Evolutionary conservation across 2,329 filamentous ascomycete species (phyloP), one percentile per base, ranked within the genome.

Genomic region (Microcyclospora tardicrescens): DNA sequence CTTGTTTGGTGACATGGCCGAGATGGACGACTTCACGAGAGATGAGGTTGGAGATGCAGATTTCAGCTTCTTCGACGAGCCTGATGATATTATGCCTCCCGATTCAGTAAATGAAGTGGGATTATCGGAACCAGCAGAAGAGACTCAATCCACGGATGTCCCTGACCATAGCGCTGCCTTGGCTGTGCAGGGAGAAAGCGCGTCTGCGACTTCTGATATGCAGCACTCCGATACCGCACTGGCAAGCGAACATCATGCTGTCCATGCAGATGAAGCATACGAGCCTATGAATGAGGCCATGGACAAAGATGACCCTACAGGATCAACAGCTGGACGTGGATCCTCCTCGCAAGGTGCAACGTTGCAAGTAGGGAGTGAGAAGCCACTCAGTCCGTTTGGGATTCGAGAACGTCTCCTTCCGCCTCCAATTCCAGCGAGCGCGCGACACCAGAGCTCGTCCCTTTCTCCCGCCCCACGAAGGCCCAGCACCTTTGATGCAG

Each of bases 1-100:
- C 49, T 63, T 84, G 5, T 83, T 84, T 52, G 78, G 72, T 15
- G 81, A 84, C 31, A 37, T 47, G 35, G 37, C 36, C 14, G 79
- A 83, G 39, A 67, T 82, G 47, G 77, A 77, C 10, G 19, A 24
- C 19, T 84, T 84, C 59, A 77, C 71, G n/a, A 73, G 77, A n/a
- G 72, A 75, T 45, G 74, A 65, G n/a, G 66, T 89, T n/a, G 86
- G 80, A 1, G 84, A 91, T 49, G 82, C 77, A 5, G 84, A 91
- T 53, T 89, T 89, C 56, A 84, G 74, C 55, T 89, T 87, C 58
- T 89, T 89, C 49, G 82, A 89, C 50, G 37, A 48, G 35, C n/a
- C 43, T 28, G 43, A 51, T 34, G 37, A 39, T 29, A 32, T 42
- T 37, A 30, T 34, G 33, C 15, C 34, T 8, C 10, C 34, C 8